These are phyloP conservation scores for Thelephora terrestris DNA, from an alignment of 1,284 basidiomycete species.

Conservation along the genomic window DNA sequence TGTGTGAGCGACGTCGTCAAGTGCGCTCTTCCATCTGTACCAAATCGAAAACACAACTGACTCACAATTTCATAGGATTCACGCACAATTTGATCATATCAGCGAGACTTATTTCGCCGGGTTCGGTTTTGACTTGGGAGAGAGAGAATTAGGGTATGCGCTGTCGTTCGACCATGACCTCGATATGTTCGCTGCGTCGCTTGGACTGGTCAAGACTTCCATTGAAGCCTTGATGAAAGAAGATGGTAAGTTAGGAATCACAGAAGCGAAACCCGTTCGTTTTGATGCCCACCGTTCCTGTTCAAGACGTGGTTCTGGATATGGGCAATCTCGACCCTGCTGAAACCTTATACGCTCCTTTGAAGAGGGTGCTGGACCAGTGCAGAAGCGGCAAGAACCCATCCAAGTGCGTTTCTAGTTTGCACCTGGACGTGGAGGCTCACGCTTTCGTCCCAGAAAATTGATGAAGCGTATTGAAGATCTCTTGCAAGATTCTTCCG, in stretches of 20 bases:
- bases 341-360: constrained; percentile 64
- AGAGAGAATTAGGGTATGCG: constrained; percentile 79
- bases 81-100: constrained; percentile 86
- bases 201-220: constrained; percentile 80
- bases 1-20: constrained; percentile 84
- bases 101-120: constrained; percentile 76
- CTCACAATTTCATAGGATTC: constrained; percentile 44
- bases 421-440: background rate
- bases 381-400: constrained; percentile 72
- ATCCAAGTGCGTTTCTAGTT: constrained; percentile 49
- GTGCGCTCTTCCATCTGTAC: constrained; percentile 32
- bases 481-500: constrained; percentile 57
- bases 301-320: constrained; percentile 60
- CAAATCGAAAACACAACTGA: background rate
- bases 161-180: constrained; percentile 80
- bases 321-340: constrained; percentile 67
- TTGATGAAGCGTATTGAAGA: constrained; percentile 78
- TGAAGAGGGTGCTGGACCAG: constrained; percentile 74
- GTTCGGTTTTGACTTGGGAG: constrained; percentile 78
- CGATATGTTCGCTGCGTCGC: constrained; percentile 84
- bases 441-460: constrained; percentile 45
- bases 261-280: constrained; percentile 2
- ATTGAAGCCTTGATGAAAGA: constrained; percentile 67
- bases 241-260: constrained; percentile 40
- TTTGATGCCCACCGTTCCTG: background rate